Conservation (phyloP, 345 rosid species). For the Sisymbrium irio region DNA sequence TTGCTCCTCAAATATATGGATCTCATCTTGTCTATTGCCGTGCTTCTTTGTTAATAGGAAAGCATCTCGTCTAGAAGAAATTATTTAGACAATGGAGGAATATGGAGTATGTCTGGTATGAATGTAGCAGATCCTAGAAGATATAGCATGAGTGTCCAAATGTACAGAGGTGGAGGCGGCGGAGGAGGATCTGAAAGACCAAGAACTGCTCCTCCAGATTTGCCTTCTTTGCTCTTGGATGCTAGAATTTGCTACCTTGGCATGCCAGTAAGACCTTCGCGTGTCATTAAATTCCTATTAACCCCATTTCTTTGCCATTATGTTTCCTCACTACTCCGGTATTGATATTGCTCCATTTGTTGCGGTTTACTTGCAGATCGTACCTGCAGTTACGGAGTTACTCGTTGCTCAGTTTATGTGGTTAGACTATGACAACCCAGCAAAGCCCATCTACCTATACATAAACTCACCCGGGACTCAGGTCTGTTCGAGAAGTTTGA, state of each 20-base stretch:
- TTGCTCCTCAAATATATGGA: not conserved
- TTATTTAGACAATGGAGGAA: conserved; percentile 63
- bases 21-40: not conserved
- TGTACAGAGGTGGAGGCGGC: conserved; percentile 71
- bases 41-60: conserved; percentile 45
- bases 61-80: conserved; percentile 63
- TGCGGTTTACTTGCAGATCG: conserved; percentile 52
- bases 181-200: conserved; percentile 44
- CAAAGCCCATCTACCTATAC: conserved; percentile 79
- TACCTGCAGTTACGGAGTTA: conserved; percentile 86
- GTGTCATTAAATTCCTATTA: not conserved
- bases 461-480: conserved; percentile 86
- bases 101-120: conserved; percentile 52
- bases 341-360: conserved; percentile 5
- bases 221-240: conserved; percentile 89
- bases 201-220: conserved; percentile 84
- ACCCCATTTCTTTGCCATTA: not conserved
- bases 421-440: conserved; percentile 62
- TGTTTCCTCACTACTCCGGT: not conserved
- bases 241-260: conserved; percentile 81
- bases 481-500: conserved; percentile 40
- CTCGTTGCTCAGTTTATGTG: conserved; percentile 85
- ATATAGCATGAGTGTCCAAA: conserved; percentile 71
- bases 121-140: conserved; percentile 45
- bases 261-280: conserved; percentile 68